These are phyloP conservation scores for Emydomyces testavorans DNA, from an alignment of 2,329 filamentous ascomycete species.

Conservation along the genomic window DNA sequence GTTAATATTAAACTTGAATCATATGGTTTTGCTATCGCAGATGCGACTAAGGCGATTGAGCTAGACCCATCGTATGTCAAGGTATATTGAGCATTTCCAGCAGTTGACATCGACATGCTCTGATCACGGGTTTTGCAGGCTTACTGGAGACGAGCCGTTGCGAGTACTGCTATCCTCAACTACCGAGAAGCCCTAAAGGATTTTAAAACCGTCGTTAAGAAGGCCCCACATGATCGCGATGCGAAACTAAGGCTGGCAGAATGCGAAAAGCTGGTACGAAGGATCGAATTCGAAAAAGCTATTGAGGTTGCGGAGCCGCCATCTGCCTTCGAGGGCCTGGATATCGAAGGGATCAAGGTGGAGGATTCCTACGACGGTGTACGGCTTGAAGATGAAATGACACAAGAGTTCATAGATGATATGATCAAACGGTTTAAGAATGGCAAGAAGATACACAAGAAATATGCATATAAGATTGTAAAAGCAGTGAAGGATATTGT, in stretches of 20 bases:
- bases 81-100: conserved; percentile 39
- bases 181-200: conserved; percentile 82
- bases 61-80: conserved; percentile 81
- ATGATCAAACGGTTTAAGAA: conserved; percentile 94
- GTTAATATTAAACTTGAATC: conserved; percentile 91
- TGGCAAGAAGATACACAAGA: conserved; percentile 87
- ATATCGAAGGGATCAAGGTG: conserved; percentile 73
- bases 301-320: conserved; percentile 90
- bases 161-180: conserved; percentile 79
- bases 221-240: conserved; percentile 79
- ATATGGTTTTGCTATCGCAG: conserved; percentile 82
- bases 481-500: conserved; percentile 80
- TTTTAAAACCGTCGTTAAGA: conserved; percentile 80
- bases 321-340: conserved; percentile 80
- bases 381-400: conserved; percentile 68
- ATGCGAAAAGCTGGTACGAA: conserved; percentile 88
- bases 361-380: conserved; percentile 79
- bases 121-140: conserved; percentile 45
- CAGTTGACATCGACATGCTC: not conserved
- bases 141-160: conserved; percentile 85
- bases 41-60: conserved; percentile 84
- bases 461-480: conserved; percentile 96
- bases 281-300: conserved; percentile 83
- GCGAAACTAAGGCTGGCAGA: conserved; percentile 83
- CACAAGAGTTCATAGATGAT: conserved; percentile 90